A percentile compares a stretch with the other conserved stretches of the same genome.
These are phyloP conservation scores for Stagonosporopsis chrysanthemi DNA, from an alignment of 2,329 filamentous ascomycete genomes.

Conservation along the genomic window DNA sequence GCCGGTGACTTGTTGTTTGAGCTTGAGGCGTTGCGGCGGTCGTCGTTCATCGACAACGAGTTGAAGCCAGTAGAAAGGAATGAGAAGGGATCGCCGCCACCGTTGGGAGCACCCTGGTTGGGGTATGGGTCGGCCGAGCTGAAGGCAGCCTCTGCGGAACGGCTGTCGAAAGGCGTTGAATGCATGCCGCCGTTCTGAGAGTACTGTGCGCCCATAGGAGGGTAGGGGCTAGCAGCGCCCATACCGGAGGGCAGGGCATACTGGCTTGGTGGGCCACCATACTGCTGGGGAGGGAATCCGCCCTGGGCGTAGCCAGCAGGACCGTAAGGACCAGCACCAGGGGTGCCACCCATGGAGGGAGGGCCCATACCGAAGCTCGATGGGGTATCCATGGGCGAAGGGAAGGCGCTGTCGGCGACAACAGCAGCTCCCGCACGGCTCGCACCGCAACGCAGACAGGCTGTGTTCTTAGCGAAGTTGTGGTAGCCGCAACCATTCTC, in stretches of 20 bases:
- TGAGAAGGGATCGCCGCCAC: conserved; percentile 76
- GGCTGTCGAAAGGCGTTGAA: conserved; percentile 89
- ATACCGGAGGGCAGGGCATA: conserved; percentile 89
- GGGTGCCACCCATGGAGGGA: conserved; percentile 80
- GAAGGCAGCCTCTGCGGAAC: conserved; percentile 93
- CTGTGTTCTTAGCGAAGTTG: conserved; percentile 99
- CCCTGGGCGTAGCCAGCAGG: conserved; percentile 72
- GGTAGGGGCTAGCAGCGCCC: conserved; percentile 80
- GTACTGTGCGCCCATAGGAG: conserved; percentile 77
- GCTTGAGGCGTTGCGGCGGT: conserved; percentile 55
- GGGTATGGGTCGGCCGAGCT: conserved; percentile 84
- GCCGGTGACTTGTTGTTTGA: conserved; percentile 51
- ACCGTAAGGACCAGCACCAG: conserved; percentile 74
- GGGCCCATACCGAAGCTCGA: conserved; percentile 86
- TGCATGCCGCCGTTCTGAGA: conserved; percentile 79
- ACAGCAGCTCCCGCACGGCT: conserved; percentile 93
- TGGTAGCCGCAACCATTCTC: conserved; percentile 98
- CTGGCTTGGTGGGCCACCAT: conserved; percentile 84
- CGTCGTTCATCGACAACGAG: conserved; percentile 72
- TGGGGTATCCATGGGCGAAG: conserved; percentile 85
- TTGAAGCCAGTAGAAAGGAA: conserved; percentile 79
- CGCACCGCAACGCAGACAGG: conserved; percentile 93
- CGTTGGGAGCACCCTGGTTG: conserved; percentile 75
- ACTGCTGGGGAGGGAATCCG: conserved; percentile 74
- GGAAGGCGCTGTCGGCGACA: conserved; percentile 91